A percentile compares a stretch with the other conserved stretches of the same genome.
Evolutionary conservation across 2,329 filamentous ascomycete species (phyloP).

Genomic region (Monosporascus sp.): DNA sequence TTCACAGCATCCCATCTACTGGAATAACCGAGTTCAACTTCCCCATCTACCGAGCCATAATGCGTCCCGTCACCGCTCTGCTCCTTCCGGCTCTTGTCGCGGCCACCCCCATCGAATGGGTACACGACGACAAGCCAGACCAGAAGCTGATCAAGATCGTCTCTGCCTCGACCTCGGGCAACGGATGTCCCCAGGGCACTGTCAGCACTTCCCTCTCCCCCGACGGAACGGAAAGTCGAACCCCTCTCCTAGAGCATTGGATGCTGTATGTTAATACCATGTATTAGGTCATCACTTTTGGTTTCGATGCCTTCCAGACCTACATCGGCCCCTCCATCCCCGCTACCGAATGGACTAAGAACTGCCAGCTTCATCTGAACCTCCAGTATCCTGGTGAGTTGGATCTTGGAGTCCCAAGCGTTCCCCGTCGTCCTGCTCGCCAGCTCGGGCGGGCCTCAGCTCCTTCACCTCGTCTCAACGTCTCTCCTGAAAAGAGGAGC

Average conservation of each 20-base stretch:
- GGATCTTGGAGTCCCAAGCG: not conserved
- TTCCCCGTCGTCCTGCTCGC: not conserved
- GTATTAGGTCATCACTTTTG: constrained; percentile 38
- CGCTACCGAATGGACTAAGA: constrained; percentile 35
- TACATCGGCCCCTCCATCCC: constrained; percentile 39
- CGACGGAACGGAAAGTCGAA: constrained; percentile 33
- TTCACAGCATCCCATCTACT: too few relatives aligned
- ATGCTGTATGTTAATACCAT: constrained; percentile 4
- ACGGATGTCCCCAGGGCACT: constrained; percentile 38
- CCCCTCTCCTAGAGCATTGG: too few relatives aligned
- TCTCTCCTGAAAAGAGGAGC: too few relatives aligned
- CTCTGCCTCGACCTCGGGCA: constrained; percentile 36
- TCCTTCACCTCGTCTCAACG: too few relatives aligned
- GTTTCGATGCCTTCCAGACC: constrained; percentile 42
- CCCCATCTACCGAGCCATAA: not conserved
- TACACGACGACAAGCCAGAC: constrained; percentile 28
- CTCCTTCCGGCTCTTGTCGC: constrained; percentile 32
- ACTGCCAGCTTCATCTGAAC: constrained; percentile 43
- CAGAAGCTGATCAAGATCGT: constrained; percentile 33
- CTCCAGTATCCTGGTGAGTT: constrained; percentile 36
- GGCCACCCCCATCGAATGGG: constrained; percentile 30
- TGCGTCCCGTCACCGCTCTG: constrained; percentile 8
- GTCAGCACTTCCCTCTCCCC: constrained; percentile 38
- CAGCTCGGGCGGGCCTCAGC: too few relatives aligned
- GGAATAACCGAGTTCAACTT: too few relatives aligned